Evolutionary conservation across 1,139 yeast genomes (phyloP).

Genomic region (Suhomyces bokatorum): DNA sequence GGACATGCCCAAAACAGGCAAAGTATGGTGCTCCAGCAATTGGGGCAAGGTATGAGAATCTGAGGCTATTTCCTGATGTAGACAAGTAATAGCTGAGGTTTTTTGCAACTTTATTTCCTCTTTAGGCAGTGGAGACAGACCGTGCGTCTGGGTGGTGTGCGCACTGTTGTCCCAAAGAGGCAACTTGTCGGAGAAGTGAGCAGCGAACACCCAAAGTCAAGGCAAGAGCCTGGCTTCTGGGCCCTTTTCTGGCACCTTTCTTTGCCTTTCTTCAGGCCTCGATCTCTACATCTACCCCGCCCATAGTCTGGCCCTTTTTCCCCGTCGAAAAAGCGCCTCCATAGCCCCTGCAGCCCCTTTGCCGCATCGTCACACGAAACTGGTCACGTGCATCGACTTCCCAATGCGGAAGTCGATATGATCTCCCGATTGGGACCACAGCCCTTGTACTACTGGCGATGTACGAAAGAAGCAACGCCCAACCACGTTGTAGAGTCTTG

Average conservation of each 20-base stretch:
- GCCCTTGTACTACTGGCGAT: not conserved
- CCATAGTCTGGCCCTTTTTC: not conserved
- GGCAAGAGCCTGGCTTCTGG: not conserved
- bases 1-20: constrained; percentile 5
- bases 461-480: not conserved
- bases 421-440: not conserved
- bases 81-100: constrained; percentile 9
- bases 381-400: not conserved
- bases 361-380: not conserved
- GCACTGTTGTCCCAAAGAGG: constrained; percentile 18
- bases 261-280: too few species aligned
- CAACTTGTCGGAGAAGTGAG: constrained; percentile 1
- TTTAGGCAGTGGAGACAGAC: constrained; percentile 6
- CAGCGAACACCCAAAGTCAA: not conserved
- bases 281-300: too few species aligned
- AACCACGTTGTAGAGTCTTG: not conserved
- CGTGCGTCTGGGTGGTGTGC: not conserved
- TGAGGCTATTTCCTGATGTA: constrained; percentile 12
- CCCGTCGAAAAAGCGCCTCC: not conserved
- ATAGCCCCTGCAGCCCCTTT: not conserved
- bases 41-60: not conserved
- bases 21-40: not conserved
- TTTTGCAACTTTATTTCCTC: constrained; percentile 11
- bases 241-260: too few species aligned
- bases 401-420: not conserved